phyloP scores from a whole-genome alignment of 768 basidiomycete species.

The Lentinus brumalis region DNA sequence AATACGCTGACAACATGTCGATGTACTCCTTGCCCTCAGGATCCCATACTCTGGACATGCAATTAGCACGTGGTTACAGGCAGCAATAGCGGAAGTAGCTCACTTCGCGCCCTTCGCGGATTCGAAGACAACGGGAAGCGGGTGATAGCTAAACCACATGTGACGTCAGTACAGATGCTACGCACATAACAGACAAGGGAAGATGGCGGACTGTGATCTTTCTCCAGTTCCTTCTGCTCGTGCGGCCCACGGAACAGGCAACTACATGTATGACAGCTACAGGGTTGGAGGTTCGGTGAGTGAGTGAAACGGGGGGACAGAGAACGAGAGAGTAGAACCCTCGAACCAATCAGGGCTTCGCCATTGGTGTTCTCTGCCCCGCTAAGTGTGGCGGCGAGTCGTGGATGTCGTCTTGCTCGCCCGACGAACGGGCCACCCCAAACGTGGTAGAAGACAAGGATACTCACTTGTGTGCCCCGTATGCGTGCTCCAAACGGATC shows the following conservation, averaged over 20 bases:
- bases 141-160: slow-evolving; percentile 76
- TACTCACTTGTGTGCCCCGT: slow-evolving; percentile 87
- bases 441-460: background rate
- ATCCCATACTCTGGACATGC: slow-evolving; percentile 73
- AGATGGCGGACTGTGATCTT: slow-evolving; percentile 11
- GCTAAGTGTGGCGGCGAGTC: background rate
- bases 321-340: slow-evolving; percentile 4
- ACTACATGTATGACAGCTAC: slow-evolving; percentile 1
- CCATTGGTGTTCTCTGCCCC: slow-evolving; percentile 4
- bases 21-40: slow-evolving; percentile 95
- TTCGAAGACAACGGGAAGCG: slow-evolving; percentile 93
- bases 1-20: slow-evolving; percentile 98
- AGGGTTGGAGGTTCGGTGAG: slow-evolving; percentile 1
- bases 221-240: slow-evolving; percentile 9
- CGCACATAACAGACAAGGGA: slow-evolving; percentile 1
- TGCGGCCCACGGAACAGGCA: slow-evolving; percentile 8
- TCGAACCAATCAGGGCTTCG: background rate
- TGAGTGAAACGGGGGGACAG: background rate
- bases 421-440: slow-evolving; percentile 2
- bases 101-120: slow-evolving; percentile 87
- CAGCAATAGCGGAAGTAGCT: slow-evolving; percentile 45
- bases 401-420: background rate
- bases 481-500: slow-evolving; percentile 78
- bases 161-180: slow-evolving; percentile 6
- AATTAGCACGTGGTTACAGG: slow-evolving; percentile 10